Conservation (phyloP, 192 early-diverging fungal genomes). For the Haplosporangium gracile region DNA sequence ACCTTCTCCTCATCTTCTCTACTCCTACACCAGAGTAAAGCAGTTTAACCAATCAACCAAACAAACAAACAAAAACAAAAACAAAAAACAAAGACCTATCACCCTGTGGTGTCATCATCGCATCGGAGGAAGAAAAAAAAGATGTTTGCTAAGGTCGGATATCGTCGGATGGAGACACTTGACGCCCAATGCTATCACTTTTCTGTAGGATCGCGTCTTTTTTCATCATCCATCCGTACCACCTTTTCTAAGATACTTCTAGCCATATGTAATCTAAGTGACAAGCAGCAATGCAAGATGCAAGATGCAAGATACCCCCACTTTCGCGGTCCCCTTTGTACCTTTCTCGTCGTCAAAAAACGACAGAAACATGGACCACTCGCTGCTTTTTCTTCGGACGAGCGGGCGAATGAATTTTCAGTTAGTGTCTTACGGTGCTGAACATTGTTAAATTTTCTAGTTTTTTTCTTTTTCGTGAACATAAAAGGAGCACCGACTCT, state of each 20-base stretch:
- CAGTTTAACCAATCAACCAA: background rate
- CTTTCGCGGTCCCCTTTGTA: background rate
- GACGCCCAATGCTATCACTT: constrained; percentile 8
- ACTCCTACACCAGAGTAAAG: background rate
- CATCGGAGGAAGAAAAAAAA: background rate
- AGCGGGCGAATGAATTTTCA: too few species aligned
- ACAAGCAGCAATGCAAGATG: too few species aligned
- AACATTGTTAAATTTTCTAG: background rate
- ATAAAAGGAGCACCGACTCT: background rate
- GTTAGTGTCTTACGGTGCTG: background rate
- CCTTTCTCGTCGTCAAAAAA: background rate
- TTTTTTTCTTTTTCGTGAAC: background rate
- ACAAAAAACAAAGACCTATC: background rate
- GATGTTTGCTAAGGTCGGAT: background rate
- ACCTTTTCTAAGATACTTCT: background rate
- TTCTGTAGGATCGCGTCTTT: constrained; percentile 7
- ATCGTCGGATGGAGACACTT: background rate
- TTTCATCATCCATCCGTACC: background rate
- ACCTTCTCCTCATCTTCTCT: background rate
- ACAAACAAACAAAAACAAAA: background rate
- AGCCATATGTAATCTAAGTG: background rate
- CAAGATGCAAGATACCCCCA: background rate
- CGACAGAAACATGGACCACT: constrained; percentile 2
- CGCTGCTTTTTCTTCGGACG: background rate
- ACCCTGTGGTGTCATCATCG: background rate